Conservation (phyloP, 2,329 filamentous ascomycete genomes). For the Chaetomium globosum region DNA sequence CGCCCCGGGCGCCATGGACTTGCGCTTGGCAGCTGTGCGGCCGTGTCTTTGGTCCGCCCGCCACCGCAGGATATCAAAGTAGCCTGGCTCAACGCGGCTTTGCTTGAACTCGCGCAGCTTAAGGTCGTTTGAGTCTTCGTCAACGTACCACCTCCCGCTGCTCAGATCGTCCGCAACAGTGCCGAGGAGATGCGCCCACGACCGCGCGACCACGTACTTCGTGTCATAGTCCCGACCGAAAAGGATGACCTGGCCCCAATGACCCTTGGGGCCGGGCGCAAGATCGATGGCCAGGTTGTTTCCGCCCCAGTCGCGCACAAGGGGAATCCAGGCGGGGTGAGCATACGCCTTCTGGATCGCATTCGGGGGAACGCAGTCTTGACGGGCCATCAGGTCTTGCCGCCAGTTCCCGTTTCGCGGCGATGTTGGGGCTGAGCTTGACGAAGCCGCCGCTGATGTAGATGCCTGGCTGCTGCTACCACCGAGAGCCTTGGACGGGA, state of each 20-base stretch:
- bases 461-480: constrained; percentile 64
- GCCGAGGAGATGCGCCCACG: constrained; percentile 86
- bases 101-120: constrained; percentile 91
- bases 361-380: constrained; percentile 84
- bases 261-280: constrained; percentile 83
- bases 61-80: constrained; percentile 94
- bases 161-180: constrained; percentile 86
- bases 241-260: constrained; percentile 95
- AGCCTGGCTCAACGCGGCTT: constrained; percentile 84
- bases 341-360: constrained; percentile 91
- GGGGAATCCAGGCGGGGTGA: constrained; percentile 91
- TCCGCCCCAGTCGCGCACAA: constrained; percentile 96
- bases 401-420: constrained; percentile 71
- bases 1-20: constrained; percentile 50
- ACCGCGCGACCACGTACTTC: constrained; percentile 93
- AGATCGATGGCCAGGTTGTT: constrained; percentile 96
- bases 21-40: constrained; percentile 60
- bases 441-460: constrained; percentile 62
- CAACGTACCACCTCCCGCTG: constrained; percentile 87
- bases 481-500: constrained; percentile 71
- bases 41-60: constrained; percentile 94
- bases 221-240: constrained; percentile 98
- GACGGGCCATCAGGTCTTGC: constrained; percentile 78
- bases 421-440: constrained; percentile 53
- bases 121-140: constrained; percentile 88